Evolutionary conservation across 179 eudicot genomes (phyloP).

Genomic region (Beta macrorhiza): DNA sequence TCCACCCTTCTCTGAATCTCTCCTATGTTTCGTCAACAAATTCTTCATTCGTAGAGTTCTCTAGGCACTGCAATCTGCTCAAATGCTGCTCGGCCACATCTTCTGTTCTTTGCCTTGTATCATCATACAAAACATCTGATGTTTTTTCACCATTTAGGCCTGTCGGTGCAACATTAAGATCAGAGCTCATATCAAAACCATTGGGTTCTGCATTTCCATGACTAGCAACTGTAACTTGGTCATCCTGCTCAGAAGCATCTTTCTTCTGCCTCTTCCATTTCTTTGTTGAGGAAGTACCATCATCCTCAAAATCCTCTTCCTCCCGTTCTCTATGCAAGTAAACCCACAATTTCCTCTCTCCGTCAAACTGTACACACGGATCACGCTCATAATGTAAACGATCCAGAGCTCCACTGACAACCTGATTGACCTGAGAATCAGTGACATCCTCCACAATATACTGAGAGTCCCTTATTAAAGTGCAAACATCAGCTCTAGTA

Average conservation of each 20-base stretch:
- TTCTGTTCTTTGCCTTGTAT: constrained; percentile 37
- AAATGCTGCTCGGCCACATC: constrained; percentile 36
- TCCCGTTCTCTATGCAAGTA: constrained; percentile 90
- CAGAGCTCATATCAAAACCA: constrained; percentile 61
- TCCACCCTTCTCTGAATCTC: constrained; percentile 37
- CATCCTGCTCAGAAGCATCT: constrained; percentile 71
- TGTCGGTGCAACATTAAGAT: constrained; percentile 56
- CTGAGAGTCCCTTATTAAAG: constrained; percentile 83
- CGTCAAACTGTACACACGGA: constrained; percentile 84
- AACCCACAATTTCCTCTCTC: constrained; percentile 81
- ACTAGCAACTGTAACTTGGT: constrained; percentile 63
- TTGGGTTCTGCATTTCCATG: constrained; percentile 47
- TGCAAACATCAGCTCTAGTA: constrained; percentile 89
- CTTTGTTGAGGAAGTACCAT: constrained; percentile 81
- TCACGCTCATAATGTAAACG: constrained; percentile 96
- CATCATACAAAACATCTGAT: constrained; percentile 37
- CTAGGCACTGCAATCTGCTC: constrained; percentile 45
- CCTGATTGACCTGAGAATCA: constrained; percentile 75
- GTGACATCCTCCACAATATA: constrained; percentile 72
- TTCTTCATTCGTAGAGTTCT: constrained; percentile 52
- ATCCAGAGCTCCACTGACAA: constrained; percentile 95
- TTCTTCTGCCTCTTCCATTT: constrained; percentile 85
- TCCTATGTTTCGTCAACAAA: constrained; percentile 46
- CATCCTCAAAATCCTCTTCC: constrained; percentile 93
- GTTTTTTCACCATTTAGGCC: constrained; percentile 41